A percentile compares a stretch with the other conserved stretches of the same genome.
Conservation (phyloP, 352 stramenopile genomes). For the Chrysophaeum taylorii region DNA sequence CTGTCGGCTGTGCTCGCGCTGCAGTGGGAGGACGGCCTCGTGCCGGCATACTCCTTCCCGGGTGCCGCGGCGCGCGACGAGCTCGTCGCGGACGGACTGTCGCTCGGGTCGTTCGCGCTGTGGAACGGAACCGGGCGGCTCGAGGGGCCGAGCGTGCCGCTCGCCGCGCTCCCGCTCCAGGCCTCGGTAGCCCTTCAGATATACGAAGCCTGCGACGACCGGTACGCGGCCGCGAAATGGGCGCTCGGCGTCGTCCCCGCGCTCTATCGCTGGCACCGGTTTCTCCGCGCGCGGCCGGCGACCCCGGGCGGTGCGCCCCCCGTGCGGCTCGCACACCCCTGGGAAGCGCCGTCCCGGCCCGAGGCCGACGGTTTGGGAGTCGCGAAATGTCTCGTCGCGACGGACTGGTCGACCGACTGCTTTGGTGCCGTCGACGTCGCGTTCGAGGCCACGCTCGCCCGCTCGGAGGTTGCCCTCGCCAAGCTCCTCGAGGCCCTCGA, state of each 20-base stretch:
- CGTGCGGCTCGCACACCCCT: not conserved
- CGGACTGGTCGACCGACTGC: not conserved
- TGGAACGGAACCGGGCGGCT: not conserved
- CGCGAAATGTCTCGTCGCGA: not conserved
- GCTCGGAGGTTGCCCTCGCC: not conserved
- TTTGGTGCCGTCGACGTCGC: not conserved
- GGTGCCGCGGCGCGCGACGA: too few species aligned
- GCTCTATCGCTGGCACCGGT: not conserved
- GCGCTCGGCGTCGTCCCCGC: not conserved
- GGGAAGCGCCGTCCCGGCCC: not conserved
- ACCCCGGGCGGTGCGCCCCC: not conserved
- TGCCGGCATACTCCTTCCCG: not conserved
- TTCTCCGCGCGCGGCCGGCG: not conserved
- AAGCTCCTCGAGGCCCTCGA: not conserved
- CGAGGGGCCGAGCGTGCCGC: not conserved
- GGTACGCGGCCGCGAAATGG: not conserved
- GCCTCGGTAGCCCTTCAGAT: not conserved
- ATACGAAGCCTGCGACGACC: not conserved
- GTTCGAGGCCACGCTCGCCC: not conserved
- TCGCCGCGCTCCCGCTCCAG: not conserved
- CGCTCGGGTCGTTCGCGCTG: not conserved
- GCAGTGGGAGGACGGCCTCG: not conserved
- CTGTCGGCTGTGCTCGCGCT: not conserved
- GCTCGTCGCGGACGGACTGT: not conserved
- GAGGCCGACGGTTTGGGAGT: not conserved